Evolutionary conservation across 1,284 basidiomycete species (phyloP).

Genomic region (Malassezia psittaci): DNA sequence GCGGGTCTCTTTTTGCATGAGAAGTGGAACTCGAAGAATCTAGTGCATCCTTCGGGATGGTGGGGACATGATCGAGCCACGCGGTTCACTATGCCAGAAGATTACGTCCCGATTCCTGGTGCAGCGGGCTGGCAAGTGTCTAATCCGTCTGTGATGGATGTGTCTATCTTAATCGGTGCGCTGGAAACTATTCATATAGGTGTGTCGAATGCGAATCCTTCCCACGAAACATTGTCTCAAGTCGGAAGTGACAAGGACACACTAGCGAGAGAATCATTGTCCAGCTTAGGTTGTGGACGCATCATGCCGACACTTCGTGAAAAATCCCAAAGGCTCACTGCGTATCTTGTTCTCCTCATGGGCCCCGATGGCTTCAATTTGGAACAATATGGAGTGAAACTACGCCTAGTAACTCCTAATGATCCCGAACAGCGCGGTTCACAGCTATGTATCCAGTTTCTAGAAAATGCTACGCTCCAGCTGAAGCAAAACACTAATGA

Average conservation of each 20-base stretch:
- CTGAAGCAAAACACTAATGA: background rate
- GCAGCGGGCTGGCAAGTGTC: constrained; percentile 93
- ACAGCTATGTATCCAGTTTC: constrained; percentile 36
- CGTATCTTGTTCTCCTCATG: constrained; percentile 34
- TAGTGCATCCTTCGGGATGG: constrained; percentile 75
- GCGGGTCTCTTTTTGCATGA: constrained; percentile 84
- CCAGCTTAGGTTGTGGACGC: constrained; percentile 22
- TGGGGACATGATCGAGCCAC: constrained; percentile 84
- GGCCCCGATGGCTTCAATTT: constrained; percentile 28
- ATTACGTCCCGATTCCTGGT: constrained; percentile 71
- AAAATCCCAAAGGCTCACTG: constrained; percentile 33
- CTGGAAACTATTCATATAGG: constrained; percentile 20
- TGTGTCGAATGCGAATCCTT: background rate
- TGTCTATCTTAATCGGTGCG: constrained; percentile 49
- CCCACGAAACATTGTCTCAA: background rate
- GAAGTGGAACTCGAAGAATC: constrained; percentile 51
- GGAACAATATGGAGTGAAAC: constrained; percentile 15
- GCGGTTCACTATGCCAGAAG: constrained; percentile 78
- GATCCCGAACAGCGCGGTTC: constrained; percentile 34
- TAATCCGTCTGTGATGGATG: constrained; percentile 72
- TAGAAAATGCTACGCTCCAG: constrained; percentile 11
- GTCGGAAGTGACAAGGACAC: constrained; percentile 1
- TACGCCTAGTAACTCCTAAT: constrained; percentile 30
- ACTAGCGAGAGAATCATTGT: background rate
- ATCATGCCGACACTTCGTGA: constrained; percentile 35